Base-by-base conservation (phyloP, 306 rosid genomes). In the Bauhinia variegata region DNA sequence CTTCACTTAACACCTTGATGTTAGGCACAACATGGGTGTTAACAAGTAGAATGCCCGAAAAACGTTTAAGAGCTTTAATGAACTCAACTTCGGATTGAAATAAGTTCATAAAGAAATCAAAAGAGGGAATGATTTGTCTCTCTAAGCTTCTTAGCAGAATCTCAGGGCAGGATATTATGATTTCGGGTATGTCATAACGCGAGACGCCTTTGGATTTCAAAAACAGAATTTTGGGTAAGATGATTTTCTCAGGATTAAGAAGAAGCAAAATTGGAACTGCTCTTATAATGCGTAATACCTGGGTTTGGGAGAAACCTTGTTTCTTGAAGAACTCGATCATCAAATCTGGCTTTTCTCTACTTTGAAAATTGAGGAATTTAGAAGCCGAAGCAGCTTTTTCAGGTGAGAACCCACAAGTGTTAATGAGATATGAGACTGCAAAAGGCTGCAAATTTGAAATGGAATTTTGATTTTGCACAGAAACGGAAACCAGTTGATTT, bases 191-290 rank as follows among this genome's bases (percentile, higher is more conserved):
- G 12, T 59, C 67, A 13, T 13, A 50, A 12, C 32, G 8, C 11
- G 2, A 16, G 48, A 59, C 43, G 12, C 67, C 75, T 58, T 30
- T 48, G 32, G 67, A 70, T 44, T 47, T 70, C 17, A 70, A 47
- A 70, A 70, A 59, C 8, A 58, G 67, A 11, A 70, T 13, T 34
- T 58, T 70, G 17, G 17, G 39, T 0, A 54, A 17, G 13, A 30
- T 5, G 10, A 23, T 23, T 23, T 23, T 23, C 28, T 23, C 28
- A 23, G 28, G 28, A 23, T 1, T 2, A 23, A 1, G 36, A 28
- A 28, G 28, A 28, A 14, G 10, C 11, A 11, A 13, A 11, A 0
- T 0, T 30, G 59, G 37, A 34, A 1, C 4, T 7, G 0, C 1
- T 4, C 8, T 4, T 1, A 60, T 0, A 39, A 58, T 2, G 4